Evolutionary conservation across 2,329 filamentous ascomycete species (phyloP).

Genomic region (Phyllosticta paracitricarpa): DNA sequence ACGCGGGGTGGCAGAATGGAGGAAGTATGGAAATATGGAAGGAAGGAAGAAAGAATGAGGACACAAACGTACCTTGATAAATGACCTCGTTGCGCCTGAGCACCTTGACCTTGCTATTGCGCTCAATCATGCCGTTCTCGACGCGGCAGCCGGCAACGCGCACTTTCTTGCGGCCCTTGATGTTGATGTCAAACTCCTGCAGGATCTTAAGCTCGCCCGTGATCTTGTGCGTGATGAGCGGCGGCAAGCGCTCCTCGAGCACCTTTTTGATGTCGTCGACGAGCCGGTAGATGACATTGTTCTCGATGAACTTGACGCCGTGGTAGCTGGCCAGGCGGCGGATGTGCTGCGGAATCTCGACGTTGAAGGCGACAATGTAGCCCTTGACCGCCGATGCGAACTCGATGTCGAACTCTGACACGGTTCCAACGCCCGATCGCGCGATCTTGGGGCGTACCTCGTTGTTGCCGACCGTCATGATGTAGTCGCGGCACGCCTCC

Average conservation of each 20-base stretch:
- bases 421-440: constrained; percentile 63
- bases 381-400: constrained; percentile 70
- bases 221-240: constrained; percentile 58
- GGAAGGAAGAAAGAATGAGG: neutral
- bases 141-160: constrained; percentile 83
- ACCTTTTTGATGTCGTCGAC: constrained; percentile 60
- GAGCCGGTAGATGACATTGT: constrained; percentile 77
- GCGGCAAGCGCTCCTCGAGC: constrained; percentile 60
- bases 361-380: constrained; percentile 81
- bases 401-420: constrained; percentile 81
- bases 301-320: constrained; percentile 69
- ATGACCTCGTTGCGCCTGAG: constrained; percentile 57
- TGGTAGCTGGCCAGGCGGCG: constrained; percentile 57
- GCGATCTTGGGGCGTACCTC: constrained; percentile 73
- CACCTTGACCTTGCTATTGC: constrained; percentile 58
- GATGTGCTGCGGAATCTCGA: constrained; percentile 56
- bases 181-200: constrained; percentile 73
- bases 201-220: constrained; percentile 80
- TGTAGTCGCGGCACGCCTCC: constrained; percentile 72
- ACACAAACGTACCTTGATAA: constrained; percentile 63
- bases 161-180: constrained; percentile 59
- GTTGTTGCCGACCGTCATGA: constrained; percentile 71
- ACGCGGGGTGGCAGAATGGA: neutral
- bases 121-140: constrained; percentile 64
- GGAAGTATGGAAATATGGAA: neutral